Base-by-base conservation (phyloP, 805 yeast genomes). In the Suhomyces canberraensis region DNA sequence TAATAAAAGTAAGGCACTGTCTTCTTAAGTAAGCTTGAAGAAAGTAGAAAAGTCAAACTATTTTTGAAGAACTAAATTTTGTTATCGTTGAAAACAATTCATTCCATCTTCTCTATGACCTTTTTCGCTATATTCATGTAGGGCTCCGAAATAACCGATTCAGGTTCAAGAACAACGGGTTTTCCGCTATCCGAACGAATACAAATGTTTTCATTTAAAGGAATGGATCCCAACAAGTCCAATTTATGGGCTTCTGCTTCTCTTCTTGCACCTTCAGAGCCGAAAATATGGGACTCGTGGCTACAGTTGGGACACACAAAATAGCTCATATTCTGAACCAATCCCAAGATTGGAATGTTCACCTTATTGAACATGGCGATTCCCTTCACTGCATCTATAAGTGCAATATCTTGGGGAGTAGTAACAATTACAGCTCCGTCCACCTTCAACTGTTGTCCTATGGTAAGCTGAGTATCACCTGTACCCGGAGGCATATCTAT, bases 401-500 rank as follows among this genome's bases (percentile, higher is more conserved):
- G 58, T 0, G 95, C 95, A 27, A 87, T 75, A 45, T 87, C 95
- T 55, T 87, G 95, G 0, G 95, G 91, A 0, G 95, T 87, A 0
- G 89, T 78, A 1, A 87, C 95, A 25, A 87, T 76, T 1, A 87
- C 73, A 0, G 95, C 87, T 0, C 95, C 95, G 48, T 80, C 84
- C 0, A 87, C 76, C 31, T 73, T 71, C n/a, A 84, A 56, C 48
- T 79, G 83, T 57, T 87, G 95, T 18, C 88, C 79, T n/a, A 87
- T 68, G 0, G 95, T 83, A 37, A 87, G 66, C 51, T 87, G 95
- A 0, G 85, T 81, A 54, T 87, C 95, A 14, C 95, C 95, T 0
- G 95, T 87, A 2, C 95, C 95, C 0, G 95, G 95, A 0, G 95
- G 95, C 84, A 87, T 75, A 49, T 87, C 95, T 8, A 87, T 65